Percentiles rank a stretch among this genome's conserved stretches.
Evolutionary conservation across 1,284 basidiomycete species (phyloP).

Genomic region (Sutorius eximius): DNA sequence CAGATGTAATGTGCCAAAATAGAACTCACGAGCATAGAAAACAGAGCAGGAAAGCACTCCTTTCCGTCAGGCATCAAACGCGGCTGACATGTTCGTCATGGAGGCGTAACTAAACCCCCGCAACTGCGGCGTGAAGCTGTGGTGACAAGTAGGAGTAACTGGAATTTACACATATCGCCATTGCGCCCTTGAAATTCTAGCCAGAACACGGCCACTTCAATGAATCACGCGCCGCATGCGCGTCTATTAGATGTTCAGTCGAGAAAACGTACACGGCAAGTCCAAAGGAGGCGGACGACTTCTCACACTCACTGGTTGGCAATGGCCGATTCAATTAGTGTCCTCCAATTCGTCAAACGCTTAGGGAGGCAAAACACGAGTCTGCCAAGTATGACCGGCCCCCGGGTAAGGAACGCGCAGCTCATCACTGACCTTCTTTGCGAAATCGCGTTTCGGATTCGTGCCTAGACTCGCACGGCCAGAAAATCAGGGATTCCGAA

Average conservation of each 20-base stretch:
- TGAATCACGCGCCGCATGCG: too few species aligned
- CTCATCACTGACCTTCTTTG: not conserved
- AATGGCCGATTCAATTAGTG: too few species aligned
- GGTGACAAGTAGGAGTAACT: not conserved
- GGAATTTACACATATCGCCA: not conserved
- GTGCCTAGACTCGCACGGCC: not conserved
- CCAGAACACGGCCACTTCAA: not conserved
- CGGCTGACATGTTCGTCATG: not conserved
- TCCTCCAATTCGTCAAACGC: not conserved
- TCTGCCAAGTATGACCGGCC: not conserved
- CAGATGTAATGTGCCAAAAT: not conserved
- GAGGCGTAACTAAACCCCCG: not conserved
- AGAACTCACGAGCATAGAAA: not conserved
- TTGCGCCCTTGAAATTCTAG: not conserved
- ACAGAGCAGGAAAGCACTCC: not conserved
- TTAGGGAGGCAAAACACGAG: conserved; percentile 10
- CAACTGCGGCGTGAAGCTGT: not conserved
- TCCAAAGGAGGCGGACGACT: not conserved
- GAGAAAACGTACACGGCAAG: not conserved
- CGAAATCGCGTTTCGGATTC: not conserved
- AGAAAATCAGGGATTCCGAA: too few species aligned
- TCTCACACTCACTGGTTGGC: not conserved
- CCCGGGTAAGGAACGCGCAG: not conserved
- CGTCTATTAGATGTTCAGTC: not conserved
- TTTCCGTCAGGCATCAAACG: conserved; percentile 1